phyloP scores from a whole-genome alignment of 106 monocot species.

The Dendrobium catenatum region DNA sequence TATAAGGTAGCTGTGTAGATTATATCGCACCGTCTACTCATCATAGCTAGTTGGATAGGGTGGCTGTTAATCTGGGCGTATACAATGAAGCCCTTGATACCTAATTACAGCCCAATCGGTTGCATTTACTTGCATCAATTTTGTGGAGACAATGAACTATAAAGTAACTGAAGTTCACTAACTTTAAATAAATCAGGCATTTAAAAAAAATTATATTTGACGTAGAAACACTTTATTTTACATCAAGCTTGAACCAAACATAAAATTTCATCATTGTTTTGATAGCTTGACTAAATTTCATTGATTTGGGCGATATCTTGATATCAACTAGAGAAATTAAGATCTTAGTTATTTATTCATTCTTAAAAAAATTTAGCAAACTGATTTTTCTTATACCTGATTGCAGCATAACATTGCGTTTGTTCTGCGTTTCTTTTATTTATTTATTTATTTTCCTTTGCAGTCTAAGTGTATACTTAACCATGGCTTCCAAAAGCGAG shows the following conservation, averaged over 20 bases:
- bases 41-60: too few relatives aligned
- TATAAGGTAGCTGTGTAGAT: neutral
- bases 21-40: too few relatives aligned
- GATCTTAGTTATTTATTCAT: neutral
- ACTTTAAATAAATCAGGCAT: too few relatives aligned
- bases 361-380: neutral
- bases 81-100: too few relatives aligned
- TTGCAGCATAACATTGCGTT: neutral
- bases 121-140: too few relatives aligned
- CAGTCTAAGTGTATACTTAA: neutral
- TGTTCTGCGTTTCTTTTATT: neutral
- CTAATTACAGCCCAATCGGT: too few relatives aligned
- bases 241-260: neutral
- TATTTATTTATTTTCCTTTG: neutral
- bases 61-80: too few relatives aligned
- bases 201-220: too few relatives aligned
- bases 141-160: too few relatives aligned
- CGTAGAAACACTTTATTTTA: neutral
- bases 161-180: too few relatives aligned
- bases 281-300: neutral
- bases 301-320: neutral
- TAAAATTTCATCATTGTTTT: neutral
- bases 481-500: conserved; percentile 25
- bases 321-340: neutral
- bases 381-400: neutral